Conservation (phyloP, 2,329 filamentous ascomycete genomes). For the Davidsoniella neocaledoniae region DNA sequence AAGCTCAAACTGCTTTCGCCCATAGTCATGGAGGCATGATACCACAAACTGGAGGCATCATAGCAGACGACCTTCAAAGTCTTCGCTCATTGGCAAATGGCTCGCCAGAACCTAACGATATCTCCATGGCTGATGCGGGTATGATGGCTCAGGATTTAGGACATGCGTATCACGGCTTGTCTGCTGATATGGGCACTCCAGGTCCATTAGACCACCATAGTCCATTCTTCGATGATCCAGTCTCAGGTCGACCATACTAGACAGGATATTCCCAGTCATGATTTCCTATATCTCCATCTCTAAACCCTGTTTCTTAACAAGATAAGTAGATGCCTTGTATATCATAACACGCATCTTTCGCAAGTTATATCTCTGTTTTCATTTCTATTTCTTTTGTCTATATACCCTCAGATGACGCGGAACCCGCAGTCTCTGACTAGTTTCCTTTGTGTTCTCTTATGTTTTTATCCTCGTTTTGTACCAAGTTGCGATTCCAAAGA, state of each 20-base stretch:
- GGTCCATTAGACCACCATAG: neutral
- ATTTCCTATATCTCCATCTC: neutral
- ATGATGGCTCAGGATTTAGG: constrained; percentile 17
- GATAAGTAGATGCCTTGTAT: no score
- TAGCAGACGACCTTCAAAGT: constrained; percentile 22
- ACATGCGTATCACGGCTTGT: constrained; percentile 15
- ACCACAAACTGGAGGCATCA: constrained; percentile 19
- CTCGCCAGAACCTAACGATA: constrained; percentile 17
- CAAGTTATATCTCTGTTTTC: neutral
- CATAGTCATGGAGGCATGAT: constrained; percentile 9
- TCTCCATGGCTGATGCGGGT: constrained; percentile 22
- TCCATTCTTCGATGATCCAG: constrained; percentile 2
- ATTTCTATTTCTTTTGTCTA: neutral
- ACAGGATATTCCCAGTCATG: neutral
- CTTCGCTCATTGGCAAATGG: constrained; percentile 20
- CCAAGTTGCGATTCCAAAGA: no score
- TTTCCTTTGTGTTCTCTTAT: neutral
- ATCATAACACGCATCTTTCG: no score
- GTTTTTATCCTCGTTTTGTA: neutral
- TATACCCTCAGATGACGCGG: neutral
- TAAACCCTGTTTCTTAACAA: neutral
- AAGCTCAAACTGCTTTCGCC: constrained; percentile 7
- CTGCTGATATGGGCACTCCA: constrained; percentile 12
- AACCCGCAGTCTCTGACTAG: neutral
- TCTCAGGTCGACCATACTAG: neutral